These are phyloP conservation scores for Nemania bipapillata DNA, from an alignment of 2,329 filamentous ascomycete species.

Conservation along the genomic window DNA sequence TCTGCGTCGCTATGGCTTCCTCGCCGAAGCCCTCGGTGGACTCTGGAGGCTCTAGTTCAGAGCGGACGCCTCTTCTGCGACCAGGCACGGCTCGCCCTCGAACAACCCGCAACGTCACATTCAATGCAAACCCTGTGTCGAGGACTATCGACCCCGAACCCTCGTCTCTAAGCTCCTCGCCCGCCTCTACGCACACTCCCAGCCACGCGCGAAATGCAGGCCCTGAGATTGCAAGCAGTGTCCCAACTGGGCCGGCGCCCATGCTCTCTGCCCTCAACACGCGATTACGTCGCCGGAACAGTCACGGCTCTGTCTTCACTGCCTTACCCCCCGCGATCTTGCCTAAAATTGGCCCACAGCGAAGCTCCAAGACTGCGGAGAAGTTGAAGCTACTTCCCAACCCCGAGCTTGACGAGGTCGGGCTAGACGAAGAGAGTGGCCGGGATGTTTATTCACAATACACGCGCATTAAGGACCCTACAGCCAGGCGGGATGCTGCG, in stretches of 20 bases:
- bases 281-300: constrained; percentile 87
- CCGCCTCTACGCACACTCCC: constrained; percentile 50
- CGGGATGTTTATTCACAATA: constrained; percentile 98
- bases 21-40: constrained; percentile 43
- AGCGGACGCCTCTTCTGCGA: constrained; percentile 51
- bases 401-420: constrained; percentile 78
- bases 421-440: constrained; percentile 84
- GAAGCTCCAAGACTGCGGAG: constrained; percentile 94
- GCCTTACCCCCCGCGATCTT: constrained; percentile 54
- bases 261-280: constrained; percentile 85
- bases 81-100: constrained; percentile 55
- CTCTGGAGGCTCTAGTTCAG: constrained; percentile 40
- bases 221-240: constrained; percentile 46
- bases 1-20: constrained; percentile 41
- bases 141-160: constrained; percentile 67
- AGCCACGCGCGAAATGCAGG: constrained; percentile 49
- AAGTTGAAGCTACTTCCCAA: constrained; percentile 97
- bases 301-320: constrained; percentile 72
- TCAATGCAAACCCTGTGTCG: constrained; percentile 76
- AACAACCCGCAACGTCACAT: constrained; percentile 75
- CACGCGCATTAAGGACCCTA: constrained; percentile 96
- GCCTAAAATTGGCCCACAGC: constrained; percentile 88
- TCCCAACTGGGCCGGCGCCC: constrained; percentile 58
- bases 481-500: constrained; percentile 89
- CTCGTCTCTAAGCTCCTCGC: constrained; percentile 48